These are phyloP conservation scores for Debaryomyces udenii DNA, from an alignment of 1,139 yeast species.

Conservation along the genomic window DNA sequence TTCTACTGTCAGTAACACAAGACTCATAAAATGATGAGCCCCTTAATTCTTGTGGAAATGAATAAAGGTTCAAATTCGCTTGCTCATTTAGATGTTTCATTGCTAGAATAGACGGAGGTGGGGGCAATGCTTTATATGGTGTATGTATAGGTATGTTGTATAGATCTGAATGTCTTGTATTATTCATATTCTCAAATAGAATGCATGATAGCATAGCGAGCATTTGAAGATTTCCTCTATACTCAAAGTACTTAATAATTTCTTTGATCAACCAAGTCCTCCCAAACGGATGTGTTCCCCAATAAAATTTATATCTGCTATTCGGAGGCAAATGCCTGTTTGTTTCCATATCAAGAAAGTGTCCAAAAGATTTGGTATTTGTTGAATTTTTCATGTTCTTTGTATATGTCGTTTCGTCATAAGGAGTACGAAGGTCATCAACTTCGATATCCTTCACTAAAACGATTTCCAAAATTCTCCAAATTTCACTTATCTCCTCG, in stretches of 20 bases:
- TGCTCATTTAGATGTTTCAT: constrained; percentile 20
- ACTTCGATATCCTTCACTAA: constrained; percentile 33
- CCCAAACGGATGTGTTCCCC: constrained; percentile 88
- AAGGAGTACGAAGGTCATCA: constrained; percentile 18
- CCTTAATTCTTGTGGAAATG: neutral
- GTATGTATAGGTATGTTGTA: constrained; percentile 49
- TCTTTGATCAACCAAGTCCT: constrained; percentile 68
- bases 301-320: constrained; percentile 46
- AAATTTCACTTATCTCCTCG: constrained; percentile 68
- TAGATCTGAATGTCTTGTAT: constrained; percentile 20
- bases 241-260: constrained; percentile 67
- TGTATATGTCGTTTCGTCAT: neutral
- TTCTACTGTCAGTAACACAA: constrained; percentile 3
- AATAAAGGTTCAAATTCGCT: constrained; percentile 5
- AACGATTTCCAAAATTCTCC: constrained; percentile 67
- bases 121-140: constrained; percentile 45
- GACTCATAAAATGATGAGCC: constrained; percentile 3
- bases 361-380: neutral
- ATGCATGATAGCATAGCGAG: constrained; percentile 86
- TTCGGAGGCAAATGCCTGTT: constrained; percentile 7
- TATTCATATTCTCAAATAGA: constrained; percentile 43
- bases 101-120: constrained; percentile 29
- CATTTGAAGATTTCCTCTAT: constrained; percentile 77
- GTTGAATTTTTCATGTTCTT: neutral
- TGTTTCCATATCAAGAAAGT: constrained; percentile 7